Conservation (phyloP, 345 rosid species). For the Gossypium ekmanianum region DNA sequence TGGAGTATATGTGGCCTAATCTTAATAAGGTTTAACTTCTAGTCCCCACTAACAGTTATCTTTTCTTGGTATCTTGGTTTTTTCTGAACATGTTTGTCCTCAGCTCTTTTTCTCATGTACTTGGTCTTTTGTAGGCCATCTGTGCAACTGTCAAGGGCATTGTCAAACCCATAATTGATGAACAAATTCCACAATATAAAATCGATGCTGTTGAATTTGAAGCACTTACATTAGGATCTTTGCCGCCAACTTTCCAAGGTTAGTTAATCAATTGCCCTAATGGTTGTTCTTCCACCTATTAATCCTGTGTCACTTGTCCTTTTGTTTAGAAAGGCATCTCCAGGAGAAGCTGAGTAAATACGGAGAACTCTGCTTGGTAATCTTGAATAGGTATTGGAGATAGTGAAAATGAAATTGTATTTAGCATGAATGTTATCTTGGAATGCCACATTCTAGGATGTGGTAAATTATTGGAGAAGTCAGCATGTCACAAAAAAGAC, state of each 20-base stretch:
- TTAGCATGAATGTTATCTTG: neutral
- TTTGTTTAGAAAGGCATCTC: neutral
- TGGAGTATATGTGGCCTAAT: slow-evolving; percentile 86
- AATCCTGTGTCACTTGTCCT: neutral
- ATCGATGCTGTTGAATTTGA: slow-evolving; percentile 93
- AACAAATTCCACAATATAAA: slow-evolving; percentile 86
- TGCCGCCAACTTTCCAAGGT: slow-evolving; percentile 95
- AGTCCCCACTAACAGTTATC: neutral
- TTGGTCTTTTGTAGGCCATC: slow-evolving; percentile 54
- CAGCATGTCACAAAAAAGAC: neutral
- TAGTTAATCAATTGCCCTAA: slow-evolving; percentile 2
- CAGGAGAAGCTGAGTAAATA: neutral
- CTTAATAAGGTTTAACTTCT: slow-evolving; percentile 77
- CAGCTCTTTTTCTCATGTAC: neutral
- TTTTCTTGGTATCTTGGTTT: slow-evolving; percentile 2
- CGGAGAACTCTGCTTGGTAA: neutral
- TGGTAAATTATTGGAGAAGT: neutral
- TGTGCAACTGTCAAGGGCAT: slow-evolving; percentile 67
- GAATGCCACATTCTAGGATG: neutral
- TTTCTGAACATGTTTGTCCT: slow-evolving; percentile 14
- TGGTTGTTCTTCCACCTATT: neutral
- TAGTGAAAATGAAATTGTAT: neutral
- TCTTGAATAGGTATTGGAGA: no score
- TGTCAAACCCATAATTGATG: slow-evolving; percentile 80
- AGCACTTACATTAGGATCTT: slow-evolving; percentile 73